phyloP scores from a whole-genome alignment of 1,139 yeast genomes.

The Saccharomyces pastorianus region DNA sequence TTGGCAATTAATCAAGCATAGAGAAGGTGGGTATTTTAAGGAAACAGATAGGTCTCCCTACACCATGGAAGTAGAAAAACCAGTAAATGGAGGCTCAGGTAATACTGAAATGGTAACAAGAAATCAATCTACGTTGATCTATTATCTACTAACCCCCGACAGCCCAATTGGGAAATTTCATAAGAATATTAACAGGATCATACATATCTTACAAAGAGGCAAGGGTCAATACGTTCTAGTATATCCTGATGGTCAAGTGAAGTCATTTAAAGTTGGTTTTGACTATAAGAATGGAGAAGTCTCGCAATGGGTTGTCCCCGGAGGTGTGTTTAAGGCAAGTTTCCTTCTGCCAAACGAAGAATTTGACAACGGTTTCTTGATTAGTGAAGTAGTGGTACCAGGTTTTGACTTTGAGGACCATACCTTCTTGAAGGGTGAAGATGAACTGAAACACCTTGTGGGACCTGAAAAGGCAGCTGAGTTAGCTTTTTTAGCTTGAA shows the following conservation, averaged over 20 bases:
- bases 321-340: slow-evolving; percentile 45
- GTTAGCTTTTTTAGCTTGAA: slow-evolving; percentile 26
- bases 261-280: slow-evolving; percentile 43
- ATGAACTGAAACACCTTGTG: slow-evolving; percentile 31
- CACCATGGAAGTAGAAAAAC: slow-evolving; percentile 33
- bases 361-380: slow-evolving; percentile 36
- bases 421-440: slow-evolving; percentile 33
- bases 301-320: slow-evolving; percentile 50
- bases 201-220: slow-evolving; percentile 43
- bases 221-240: slow-evolving; percentile 43
- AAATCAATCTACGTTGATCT: slow-evolving; percentile 40
- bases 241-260: slow-evolving; percentile 39
- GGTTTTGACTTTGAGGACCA: slow-evolving; percentile 48
- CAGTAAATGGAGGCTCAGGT: slow-evolving; percentile 7
- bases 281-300: slow-evolving; percentile 38
- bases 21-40: slow-evolving; percentile 44
- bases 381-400: slow-evolving; percentile 48
- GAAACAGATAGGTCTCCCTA: slow-evolving; percentile 44
- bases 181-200: slow-evolving; percentile 40
- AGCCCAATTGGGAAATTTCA: slow-evolving; percentile 42
- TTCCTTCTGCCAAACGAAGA: slow-evolving; percentile 36
- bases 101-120: slow-evolving; percentile 14
- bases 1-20: slow-evolving; percentile 35
- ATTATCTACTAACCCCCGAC: slow-evolving; percentile 40
- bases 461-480: slow-evolving; percentile 33